These are phyloP conservation scores for Bolboschoenus planiculmis DNA, from an alignment of 176 grass and related monocot species.

Conservation along the genomic window DNA sequence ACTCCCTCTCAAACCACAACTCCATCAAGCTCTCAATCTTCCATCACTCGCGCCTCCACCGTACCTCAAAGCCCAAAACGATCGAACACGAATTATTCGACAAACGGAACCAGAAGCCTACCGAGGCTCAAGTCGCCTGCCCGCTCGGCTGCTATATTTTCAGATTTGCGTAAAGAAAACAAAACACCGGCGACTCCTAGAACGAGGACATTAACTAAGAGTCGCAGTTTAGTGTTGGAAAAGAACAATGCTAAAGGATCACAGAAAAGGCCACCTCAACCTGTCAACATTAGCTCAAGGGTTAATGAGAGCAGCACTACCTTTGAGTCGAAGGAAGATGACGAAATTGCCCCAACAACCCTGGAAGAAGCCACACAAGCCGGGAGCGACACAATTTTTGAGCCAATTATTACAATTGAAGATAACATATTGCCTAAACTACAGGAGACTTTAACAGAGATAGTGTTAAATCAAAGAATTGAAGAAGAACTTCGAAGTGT, in stretches of 20 bases:
- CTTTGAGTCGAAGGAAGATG: background rate
- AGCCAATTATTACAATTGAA: constrained; percentile 1
- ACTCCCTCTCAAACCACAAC: background rate
- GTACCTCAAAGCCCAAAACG: constrained; percentile 6
- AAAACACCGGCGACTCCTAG: constrained; percentile 5
- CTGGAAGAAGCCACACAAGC: background rate
- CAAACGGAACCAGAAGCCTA: background rate
- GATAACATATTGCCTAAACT: background rate
- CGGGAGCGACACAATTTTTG: background rate
- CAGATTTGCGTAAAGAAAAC: constrained; percentile 8
- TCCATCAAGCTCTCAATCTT: constrained; percentile 5
- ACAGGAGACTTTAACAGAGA: constrained; percentile 23
- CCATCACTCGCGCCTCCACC: background rate
- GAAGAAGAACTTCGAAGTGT: constrained; percentile 1
- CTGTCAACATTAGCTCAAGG: background rate
- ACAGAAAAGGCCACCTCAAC: background rate
- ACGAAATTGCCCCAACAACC: background rate
- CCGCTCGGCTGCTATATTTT: constrained; percentile 6
- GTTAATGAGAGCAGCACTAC: background rate
- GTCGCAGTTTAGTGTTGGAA: constrained; percentile 12
- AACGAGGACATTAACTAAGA: constrained; percentile 15
- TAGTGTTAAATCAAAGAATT: constrained; percentile 13
- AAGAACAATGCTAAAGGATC: background rate
- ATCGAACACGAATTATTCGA: background rate
- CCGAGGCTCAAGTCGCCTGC: constrained; percentile 8